A percentile compares a stretch with the other conserved stretches of the same genome.
Conservation (phyloP, 2,329 filamentous ascomycete genomes). For the Nemania bipapillata region DNA sequence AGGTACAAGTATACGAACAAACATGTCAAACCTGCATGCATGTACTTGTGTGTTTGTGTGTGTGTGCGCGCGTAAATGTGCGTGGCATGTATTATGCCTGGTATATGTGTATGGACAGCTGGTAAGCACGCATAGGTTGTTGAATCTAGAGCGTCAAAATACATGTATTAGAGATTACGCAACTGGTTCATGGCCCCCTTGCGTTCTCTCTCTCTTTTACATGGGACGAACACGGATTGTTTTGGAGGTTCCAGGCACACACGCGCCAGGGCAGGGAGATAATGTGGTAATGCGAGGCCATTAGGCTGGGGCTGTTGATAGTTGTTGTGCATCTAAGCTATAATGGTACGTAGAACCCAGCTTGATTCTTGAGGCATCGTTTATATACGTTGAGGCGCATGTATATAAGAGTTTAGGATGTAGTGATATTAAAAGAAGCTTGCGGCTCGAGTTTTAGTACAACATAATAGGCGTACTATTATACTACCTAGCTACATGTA, state of each 20-base stretch:
- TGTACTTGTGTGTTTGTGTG: no score
- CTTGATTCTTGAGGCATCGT: neutral
- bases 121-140: neutral
- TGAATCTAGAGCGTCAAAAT: neutral
- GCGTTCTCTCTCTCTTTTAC: neutral
- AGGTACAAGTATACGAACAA: neutral
- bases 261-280: neutral
- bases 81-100: neutral
- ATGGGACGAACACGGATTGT: neutral
- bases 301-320: neutral
- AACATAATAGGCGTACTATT: neutral
- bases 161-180: neutral
- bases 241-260: neutral
- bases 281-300: neutral
- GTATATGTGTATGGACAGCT: neutral
- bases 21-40: slow-evolving; percentile 1
- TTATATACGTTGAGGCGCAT: neutral
- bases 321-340: neutral
- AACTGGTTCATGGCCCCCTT: neutral
- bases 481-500: neutral
- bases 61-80: neutral
- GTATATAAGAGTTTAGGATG: neutral
- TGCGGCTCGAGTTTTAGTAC: neutral
- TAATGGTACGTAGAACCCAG: neutral
- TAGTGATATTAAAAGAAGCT: neutral